phyloP scores from a whole-genome alignment of 139 green algal species.

The Desmodesmus armatus region DNA sequence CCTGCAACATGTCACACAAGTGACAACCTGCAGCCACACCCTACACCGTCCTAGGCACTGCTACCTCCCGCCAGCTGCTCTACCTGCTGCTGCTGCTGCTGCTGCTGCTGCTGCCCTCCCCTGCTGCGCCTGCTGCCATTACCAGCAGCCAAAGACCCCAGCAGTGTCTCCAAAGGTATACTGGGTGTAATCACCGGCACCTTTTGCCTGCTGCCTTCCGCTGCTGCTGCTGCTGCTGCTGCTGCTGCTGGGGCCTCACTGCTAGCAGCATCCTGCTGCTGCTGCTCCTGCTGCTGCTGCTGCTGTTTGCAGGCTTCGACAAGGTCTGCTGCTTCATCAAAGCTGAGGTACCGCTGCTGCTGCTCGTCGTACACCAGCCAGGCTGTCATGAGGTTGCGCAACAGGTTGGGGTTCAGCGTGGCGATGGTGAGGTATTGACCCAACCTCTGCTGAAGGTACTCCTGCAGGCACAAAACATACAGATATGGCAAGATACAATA shows the following conservation, averaged over 20 bases:
- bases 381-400: conserved; percentile 58
- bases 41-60: background rate
- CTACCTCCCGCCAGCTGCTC: background rate
- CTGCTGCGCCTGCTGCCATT: background rate
- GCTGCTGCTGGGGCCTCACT: background rate
- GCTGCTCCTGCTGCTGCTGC: background rate
- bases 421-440: conserved; percentile 38
- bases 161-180: background rate
- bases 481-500: conserved; percentile 20
- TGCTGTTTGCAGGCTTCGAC: conserved; percentile 21
- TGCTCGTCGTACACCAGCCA: conserved; percentile 65
- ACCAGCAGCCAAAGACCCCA: background rate
- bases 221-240: background rate
- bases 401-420: conserved; percentile 31
- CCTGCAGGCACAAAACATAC: no score
- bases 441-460: conserved; percentile 49
- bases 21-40: background rate
- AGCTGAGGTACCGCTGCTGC: background rate
- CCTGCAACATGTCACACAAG: background rate
- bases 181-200: background rate
- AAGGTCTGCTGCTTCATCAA: conserved; percentile 42
- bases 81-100: background rate
- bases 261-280: background rate
- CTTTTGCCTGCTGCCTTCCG: background rate
- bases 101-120: background rate